phyloP scores from a whole-genome alignment of 352 stramenopile genomes.

The Phytophthora idaei region DNA sequence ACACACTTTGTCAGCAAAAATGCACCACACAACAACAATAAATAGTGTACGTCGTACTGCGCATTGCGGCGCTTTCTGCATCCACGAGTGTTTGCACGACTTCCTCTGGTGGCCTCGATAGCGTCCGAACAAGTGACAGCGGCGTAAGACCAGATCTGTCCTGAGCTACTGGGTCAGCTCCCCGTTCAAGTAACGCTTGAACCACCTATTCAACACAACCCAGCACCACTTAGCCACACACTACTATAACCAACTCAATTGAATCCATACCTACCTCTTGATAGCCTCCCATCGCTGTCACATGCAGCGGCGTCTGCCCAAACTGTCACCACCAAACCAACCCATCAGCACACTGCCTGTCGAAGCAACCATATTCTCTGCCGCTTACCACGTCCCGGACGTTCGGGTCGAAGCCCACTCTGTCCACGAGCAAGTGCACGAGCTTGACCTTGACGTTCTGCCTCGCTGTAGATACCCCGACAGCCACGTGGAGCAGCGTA shows the following conservation, averaged over 20 bases:
- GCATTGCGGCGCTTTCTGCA: slow-evolving; percentile 45
- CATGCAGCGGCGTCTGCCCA: slow-evolving; percentile 74
- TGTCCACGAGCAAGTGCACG: slow-evolving; percentile 67
- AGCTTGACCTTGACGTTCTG: slow-evolving; percentile 75
- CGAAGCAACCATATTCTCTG: background rate
- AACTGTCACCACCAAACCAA: slow-evolving; percentile 44
- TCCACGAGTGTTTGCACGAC: slow-evolving; percentile 62
- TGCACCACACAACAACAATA: background rate
- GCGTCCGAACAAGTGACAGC: slow-evolving; percentile 68
- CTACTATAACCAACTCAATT: background rate
- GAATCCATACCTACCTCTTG: slow-evolving; percentile 39
- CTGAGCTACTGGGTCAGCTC: slow-evolving; percentile 48
- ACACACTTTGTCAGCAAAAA: slow-evolving; percentile 8
- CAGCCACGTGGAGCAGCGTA: slow-evolving; percentile 70
- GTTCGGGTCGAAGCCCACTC: slow-evolving; percentile 76
- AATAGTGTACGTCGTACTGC: slow-evolving; percentile 21
- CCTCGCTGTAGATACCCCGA: slow-evolving; percentile 69
- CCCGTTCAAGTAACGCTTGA: slow-evolving; percentile 53
- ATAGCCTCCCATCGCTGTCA: slow-evolving; percentile 72
- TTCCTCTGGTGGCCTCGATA: slow-evolving; percentile 66
- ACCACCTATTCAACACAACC: slow-evolving; percentile 43
- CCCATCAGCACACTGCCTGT: background rate
- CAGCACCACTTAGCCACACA: slow-evolving; percentile 3
- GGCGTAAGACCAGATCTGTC: slow-evolving; percentile 71
- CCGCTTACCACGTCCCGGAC: slow-evolving; percentile 58